phyloP scores from a whole-genome alignment of 495 filamentous ascomycete species.

The Aspergillus bridgeri region DNA sequence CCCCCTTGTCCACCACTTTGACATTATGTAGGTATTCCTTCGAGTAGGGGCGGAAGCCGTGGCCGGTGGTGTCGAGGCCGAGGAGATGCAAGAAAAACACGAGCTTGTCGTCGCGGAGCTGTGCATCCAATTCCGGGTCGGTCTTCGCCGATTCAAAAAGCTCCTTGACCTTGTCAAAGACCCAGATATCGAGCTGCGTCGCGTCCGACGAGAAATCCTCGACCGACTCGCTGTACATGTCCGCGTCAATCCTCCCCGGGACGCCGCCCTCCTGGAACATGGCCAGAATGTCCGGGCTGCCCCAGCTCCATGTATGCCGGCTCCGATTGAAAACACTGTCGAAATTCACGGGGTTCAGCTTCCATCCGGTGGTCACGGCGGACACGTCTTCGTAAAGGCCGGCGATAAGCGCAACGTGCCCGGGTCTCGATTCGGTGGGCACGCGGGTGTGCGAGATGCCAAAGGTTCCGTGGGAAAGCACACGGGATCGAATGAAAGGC shows the following conservation, averaged over 20 bases:
- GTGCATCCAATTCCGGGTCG: conserved; percentile 71
- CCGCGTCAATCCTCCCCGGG: conserved; percentile 80
- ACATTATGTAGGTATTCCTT: conserved; percentile 94
- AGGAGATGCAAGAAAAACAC: conserved; percentile 97
- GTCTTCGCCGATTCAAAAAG: conserved; percentile 75
- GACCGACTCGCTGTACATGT: conserved; percentile 74
- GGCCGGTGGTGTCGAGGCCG: conserved; percentile 92
- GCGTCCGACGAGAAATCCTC: conserved; percentile 91
- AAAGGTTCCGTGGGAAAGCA: conserved; percentile 90
- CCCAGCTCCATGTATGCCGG: conserved; percentile 98
- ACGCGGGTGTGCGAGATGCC: conserved; percentile 97
- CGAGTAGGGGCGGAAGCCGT: conserved; percentile 85
- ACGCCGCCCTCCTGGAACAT: conserved; percentile 96
- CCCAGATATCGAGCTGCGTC: conserved; percentile 81
- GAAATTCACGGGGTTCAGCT: conserved; percentile 96
- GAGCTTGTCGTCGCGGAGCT: conserved; percentile 75
- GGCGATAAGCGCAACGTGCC: conserved; percentile 96
- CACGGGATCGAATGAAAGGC: conserved; percentile 89
- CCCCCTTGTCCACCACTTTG: conserved; percentile 86
- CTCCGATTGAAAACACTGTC: conserved; percentile 98
- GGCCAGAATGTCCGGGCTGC: conserved; percentile 92
- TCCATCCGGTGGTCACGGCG: conserved; percentile 96
- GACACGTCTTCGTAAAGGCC: conserved; percentile 98
- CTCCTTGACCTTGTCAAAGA: conserved; percentile 88
- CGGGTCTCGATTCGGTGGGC: conserved; percentile 94